These are phyloP conservation scores for Ascochyta lentis DNA, from an alignment of 2,329 filamentous ascomycete genomes.

Conservation along the genomic window DNA sequence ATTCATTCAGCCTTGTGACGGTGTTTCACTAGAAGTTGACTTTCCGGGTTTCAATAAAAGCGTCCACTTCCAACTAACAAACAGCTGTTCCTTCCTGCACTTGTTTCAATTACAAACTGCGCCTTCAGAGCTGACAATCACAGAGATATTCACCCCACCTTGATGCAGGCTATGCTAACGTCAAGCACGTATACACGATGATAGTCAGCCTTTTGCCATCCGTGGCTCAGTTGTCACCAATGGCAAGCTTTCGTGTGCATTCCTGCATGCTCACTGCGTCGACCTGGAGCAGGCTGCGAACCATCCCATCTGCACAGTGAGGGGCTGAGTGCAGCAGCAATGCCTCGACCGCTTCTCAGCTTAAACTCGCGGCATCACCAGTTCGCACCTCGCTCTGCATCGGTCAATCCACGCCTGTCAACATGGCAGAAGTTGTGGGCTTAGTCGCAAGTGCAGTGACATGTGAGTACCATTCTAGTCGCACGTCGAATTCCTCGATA, in stretches of 20 bases:
- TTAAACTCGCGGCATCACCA: not conserved
- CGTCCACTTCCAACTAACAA: too few relatives aligned
- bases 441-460: constrained; percentile 1
- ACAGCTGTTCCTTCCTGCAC: too few relatives aligned
- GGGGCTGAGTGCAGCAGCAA: constrained; percentile 4
- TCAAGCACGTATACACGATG: not conserved
- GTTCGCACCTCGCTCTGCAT: not conserved
- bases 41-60: too few relatives aligned
- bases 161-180: not conserved
- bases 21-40: too few relatives aligned
- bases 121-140: too few relatives aligned
- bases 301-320: not conserved
- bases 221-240: not conserved
- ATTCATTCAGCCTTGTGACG: too few relatives aligned
- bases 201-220: not conserved
- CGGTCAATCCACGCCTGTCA: not conserved
- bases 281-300: not conserved
- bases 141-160: not conserved
- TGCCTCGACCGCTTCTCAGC: not conserved
- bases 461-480: not conserved
- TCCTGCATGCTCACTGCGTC: constrained; percentile 2
- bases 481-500: too few relatives aligned
- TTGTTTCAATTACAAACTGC: too few relatives aligned
- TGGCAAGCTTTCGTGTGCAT: not conserved
- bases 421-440: constrained; percentile 1